A percentile compares a stretch with the other conserved stretches of the same genome.
These are phyloP conservation scores for Lathyrus oleraceus DNA, from an alignment of 306 rosid species.

Conservation along the genomic window DNA sequence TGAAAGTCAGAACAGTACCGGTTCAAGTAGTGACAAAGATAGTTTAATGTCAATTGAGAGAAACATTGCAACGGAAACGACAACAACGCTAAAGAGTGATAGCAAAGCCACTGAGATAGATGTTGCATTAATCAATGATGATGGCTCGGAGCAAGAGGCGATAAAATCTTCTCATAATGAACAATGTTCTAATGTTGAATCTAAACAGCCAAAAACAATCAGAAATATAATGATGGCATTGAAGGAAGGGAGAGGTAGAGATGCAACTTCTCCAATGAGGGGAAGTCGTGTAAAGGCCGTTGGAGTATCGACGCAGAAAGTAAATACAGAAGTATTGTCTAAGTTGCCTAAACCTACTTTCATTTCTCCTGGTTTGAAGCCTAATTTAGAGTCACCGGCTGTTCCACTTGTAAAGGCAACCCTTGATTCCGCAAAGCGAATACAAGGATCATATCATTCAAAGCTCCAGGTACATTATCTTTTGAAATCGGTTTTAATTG, in stretches of 20 bases:
- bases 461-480: constrained; percentile 69
- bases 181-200: constrained; percentile 54
- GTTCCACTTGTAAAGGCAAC: constrained; percentile 49
- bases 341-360: constrained; percentile 69
- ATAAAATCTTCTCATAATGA: constrained; percentile 52
- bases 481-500: constrained; percentile 7
- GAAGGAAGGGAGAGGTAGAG: constrained; percentile 82
- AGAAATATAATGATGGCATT: constrained; percentile 81
- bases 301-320: constrained; percentile 52
- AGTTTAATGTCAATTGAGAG: constrained; percentile 76
- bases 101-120: constrained; percentile 58
- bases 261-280: constrained; percentile 83
- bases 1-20: constrained; percentile 84
- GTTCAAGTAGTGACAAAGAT: constrained; percentile 89
- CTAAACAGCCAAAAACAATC: constrained; percentile 74
- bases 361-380: constrained; percentile 53
- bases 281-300: constrained; percentile 57
- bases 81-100: constrained; percentile 40
- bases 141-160: constrained; percentile 54
- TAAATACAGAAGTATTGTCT: constrained; percentile 54
- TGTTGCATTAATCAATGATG: constrained; percentile 62
- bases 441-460: constrained; percentile 54
- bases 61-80: constrained; percentile 42
- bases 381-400: constrained; percentile 57
- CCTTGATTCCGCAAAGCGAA: constrained; percentile 62